These are phyloP conservation scores for Lycium barbarum DNA, from an alignment of 257 asterid genomes.

Conservation along the genomic window DNA sequence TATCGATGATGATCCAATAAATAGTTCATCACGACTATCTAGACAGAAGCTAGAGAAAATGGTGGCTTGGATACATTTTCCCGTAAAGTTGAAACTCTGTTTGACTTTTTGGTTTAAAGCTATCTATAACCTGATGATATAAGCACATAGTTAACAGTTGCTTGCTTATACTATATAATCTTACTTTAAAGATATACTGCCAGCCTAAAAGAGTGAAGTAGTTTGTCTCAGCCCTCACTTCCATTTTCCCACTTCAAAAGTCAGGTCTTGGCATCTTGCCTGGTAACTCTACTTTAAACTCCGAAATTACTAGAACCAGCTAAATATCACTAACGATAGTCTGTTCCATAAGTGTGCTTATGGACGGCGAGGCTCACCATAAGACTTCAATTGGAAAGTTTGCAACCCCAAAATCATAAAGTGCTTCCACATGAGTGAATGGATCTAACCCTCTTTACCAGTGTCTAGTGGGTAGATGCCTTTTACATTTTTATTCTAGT, in stretches of 20 bases:
- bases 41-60: background rate
- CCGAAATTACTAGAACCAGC: slow-evolving; percentile 4
- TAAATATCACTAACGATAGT: slow-evolving; percentile 1
- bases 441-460: slow-evolving; percentile 3
- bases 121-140: background rate
- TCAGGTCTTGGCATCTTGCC: background rate
- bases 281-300: background rate
- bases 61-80: background rate
- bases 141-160: background rate
- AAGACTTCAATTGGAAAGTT: background rate
- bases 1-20: background rate
- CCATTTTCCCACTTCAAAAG: background rate
- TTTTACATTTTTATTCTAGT: background rate
- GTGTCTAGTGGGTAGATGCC: background rate
- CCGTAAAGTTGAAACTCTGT: background rate
- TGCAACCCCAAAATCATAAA: too few species aligned
- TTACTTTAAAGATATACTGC: background rate
- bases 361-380: background rate
- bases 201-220: slow-evolving; percentile 14
- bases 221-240: slow-evolving; percentile 6
- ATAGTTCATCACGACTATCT: background rate
- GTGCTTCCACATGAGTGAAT: slow-evolving; percentile 1
- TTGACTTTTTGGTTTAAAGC: background rate
- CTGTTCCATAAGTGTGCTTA: background rate
- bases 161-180: background rate